Percentiles rank a stretch among this genome's conserved stretches.
phyloP scores from a whole-genome alignment of 805 yeast genomes.

The Candida sonorensis region DNA sequence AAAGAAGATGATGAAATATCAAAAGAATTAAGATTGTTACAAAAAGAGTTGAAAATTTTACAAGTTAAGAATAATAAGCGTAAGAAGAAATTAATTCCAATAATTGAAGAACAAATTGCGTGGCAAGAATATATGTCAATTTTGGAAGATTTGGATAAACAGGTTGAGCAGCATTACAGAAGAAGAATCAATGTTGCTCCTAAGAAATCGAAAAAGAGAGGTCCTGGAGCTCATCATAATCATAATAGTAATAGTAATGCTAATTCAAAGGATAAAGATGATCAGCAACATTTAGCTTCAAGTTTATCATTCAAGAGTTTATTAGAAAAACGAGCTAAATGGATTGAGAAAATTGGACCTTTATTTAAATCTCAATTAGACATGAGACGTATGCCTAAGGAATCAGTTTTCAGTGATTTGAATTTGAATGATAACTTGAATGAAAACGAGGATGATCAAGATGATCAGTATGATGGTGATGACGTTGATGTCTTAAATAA shows the following conservation, averaged over 20 bases:
- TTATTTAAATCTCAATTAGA: conserved; percentile 60
- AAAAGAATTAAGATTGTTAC: conserved; percentile 71
- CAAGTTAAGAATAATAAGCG: conserved; percentile 59
- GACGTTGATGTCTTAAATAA: conserved; percentile 19
- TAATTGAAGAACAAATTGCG: conserved; percentile 82
- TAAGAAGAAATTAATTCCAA: conserved; percentile 58
- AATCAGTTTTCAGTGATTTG: conserved; percentile 43
- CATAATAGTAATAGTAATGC: no score
- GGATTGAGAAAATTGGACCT: conserved; percentile 89
- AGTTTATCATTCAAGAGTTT: conserved; percentile 73
- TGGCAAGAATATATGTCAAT: conserved; percentile 92
- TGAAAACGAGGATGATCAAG: conserved; percentile 17
- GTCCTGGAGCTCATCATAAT: conserved; percentile 16
- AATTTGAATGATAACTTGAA: conserved; percentile 24
- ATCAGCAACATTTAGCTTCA: conserved; percentile 58
- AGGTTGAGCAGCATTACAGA: conserved; percentile 88
- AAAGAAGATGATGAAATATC: conserved; percentile 94
- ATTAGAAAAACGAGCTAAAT: conserved; percentile 77
- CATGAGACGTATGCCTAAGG: conserved; percentile 72
- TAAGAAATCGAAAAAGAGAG: conserved; percentile 54
- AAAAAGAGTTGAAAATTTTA: conserved; percentile 56
- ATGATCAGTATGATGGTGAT: conserved; percentile 21
- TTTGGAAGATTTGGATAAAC: conserved; percentile 90
- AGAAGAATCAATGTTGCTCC: conserved; percentile 70
- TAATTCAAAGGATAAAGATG: conserved; percentile 20